Percentiles rank a stretch among this genome's conserved stretches.
These are phyloP conservation scores for Grigorovia humatica DNA, from an alignment of 805 yeast species.

Conservation along the genomic window DNA sequence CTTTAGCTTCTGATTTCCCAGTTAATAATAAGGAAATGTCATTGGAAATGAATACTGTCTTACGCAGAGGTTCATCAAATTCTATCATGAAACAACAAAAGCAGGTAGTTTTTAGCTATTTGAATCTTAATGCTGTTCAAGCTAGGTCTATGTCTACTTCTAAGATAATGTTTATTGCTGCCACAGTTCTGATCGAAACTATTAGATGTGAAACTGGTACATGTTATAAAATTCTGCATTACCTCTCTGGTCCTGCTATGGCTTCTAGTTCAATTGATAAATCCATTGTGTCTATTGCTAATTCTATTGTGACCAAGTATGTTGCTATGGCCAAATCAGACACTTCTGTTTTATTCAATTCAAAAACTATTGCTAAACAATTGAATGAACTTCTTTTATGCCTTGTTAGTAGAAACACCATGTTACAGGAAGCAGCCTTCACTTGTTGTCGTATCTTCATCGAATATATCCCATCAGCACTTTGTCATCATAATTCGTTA, in stretches of 20 bases:
- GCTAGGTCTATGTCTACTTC: conserved; percentile 53
- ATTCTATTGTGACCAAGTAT: conserved; percentile 47
- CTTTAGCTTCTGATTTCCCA: conserved; percentile 71
- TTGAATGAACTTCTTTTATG: conserved; percentile 54
- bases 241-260: conserved; percentile 81
- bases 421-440: conserved; percentile 70
- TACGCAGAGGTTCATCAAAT: conserved; percentile 82
- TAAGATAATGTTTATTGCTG: conserved; percentile 77
- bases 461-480: conserved; percentile 57
- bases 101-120: conserved; percentile 36
- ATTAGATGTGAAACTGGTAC: conserved; percentile 72
- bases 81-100: conserved; percentile 69
- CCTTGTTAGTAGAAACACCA: conserved; percentile 69
- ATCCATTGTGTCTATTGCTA: conserved; percentile 55
- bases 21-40: conserved; percentile 85
- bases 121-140: conserved; percentile 39
- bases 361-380: conserved; percentile 54
- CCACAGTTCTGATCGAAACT: conserved; percentile 69
- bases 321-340: conserved; percentile 42
- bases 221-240: conserved; percentile 64
- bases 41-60: conserved; percentile 79
- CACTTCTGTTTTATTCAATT: conserved; percentile 44
- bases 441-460: conserved; percentile 65
- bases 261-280: conserved; percentile 58
- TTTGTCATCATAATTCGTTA: conserved; percentile 64